Percentiles rank a stretch among this genome's conserved stretches.
Evolutionary conservation across 1,139 yeast genomes (phyloP).

Genomic region (Protomyces gravidus): DNA sequence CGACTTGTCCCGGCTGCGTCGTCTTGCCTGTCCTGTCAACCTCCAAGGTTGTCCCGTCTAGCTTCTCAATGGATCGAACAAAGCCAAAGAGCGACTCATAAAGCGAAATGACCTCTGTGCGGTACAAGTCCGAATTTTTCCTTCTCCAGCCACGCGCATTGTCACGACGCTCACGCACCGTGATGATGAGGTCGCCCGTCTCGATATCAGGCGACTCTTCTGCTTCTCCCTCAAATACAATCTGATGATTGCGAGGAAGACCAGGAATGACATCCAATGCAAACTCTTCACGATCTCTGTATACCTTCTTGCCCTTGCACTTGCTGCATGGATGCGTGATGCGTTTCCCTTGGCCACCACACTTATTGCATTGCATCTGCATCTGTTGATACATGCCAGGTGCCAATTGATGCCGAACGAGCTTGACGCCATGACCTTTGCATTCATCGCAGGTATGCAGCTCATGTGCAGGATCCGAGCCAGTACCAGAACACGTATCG

Average conservation of each 20-base stretch:
- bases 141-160: conserved; percentile 81
- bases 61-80: conserved; percentile 60
- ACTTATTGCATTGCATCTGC: conserved; percentile 70
- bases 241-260: conserved; percentile 55
- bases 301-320: conserved; percentile 70
- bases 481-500: conserved; percentile 72
- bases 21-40: conserved; percentile 53
- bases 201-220: conserved; percentile 76
- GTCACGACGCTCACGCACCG: conserved; percentile 53
- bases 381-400: conserved; percentile 88
- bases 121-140: conserved; percentile 63
- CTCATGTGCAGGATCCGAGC: conserved; percentile 67
- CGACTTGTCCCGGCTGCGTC: conserved; percentile 65
- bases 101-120: conserved; percentile 72
- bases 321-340: conserved; percentile 59
- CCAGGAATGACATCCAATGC: conserved; percentile 68
- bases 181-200: conserved; percentile 72
- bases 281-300: conserved; percentile 54
- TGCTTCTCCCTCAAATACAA: conserved; percentile 68
- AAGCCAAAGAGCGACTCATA: conserved; percentile 71
- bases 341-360: conserved; percentile 71
- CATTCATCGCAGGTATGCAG: conserved; percentile 63
- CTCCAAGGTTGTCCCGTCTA: conserved; percentile 56
- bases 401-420: conserved; percentile 71
- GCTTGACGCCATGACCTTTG: conserved; percentile 65